Evolutionary conservation across 164 flowering plant species (phyloP).

Genomic region (Echeveria elegans): DNA sequence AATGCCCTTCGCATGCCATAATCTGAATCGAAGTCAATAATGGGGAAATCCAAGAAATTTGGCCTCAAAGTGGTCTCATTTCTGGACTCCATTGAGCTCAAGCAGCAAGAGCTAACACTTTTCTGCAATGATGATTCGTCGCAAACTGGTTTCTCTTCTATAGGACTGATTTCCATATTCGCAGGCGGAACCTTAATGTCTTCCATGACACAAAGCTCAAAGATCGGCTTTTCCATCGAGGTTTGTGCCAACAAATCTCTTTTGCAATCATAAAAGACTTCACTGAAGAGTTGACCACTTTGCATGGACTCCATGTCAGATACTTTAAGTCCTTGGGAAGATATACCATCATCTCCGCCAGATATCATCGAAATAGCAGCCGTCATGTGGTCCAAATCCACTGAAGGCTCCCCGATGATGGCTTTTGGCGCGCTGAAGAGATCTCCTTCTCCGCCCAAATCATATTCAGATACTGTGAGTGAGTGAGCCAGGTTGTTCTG

Average conservation of each 20-base stretch:
- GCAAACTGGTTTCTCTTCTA: conserved; percentile 21
- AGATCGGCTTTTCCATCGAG: conserved; percentile 33
- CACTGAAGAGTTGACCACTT: conserved; percentile 47
- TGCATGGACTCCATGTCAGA: conserved; percentile 48
- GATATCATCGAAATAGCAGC: conserved; percentile 78
- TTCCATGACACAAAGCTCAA: conserved; percentile 22
- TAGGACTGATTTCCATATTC: conserved; percentile 25
- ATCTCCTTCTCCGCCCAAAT: conserved; percentile 84
- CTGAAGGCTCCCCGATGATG: conserved; percentile 57
- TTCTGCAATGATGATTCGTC: conserved; percentile 34
- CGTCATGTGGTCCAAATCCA: conserved; percentile 52
- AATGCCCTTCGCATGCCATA: conserved; percentile 88
- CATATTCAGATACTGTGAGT: conserved; percentile 57
- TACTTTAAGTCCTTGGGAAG: conserved; percentile 39
- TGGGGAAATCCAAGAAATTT: conserved; percentile 51
- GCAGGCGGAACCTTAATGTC: conserved; percentile 35
- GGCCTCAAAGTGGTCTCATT: conserved; percentile 36
- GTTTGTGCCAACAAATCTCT: conserved; percentile 67
- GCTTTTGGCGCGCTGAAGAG: conserved; percentile 84
- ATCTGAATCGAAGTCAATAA: conserved; percentile 47
- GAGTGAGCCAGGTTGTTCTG: conserved; percentile 35
- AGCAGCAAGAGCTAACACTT: conserved; percentile 64
- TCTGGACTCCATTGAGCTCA: conserved; percentile 61
- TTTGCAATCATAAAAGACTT: conserved; percentile 66
- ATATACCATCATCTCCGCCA: conserved; percentile 49